phyloP scores from a whole-genome alignment of 140 eudicot genomes.

The Artemisia princeps region DNA sequence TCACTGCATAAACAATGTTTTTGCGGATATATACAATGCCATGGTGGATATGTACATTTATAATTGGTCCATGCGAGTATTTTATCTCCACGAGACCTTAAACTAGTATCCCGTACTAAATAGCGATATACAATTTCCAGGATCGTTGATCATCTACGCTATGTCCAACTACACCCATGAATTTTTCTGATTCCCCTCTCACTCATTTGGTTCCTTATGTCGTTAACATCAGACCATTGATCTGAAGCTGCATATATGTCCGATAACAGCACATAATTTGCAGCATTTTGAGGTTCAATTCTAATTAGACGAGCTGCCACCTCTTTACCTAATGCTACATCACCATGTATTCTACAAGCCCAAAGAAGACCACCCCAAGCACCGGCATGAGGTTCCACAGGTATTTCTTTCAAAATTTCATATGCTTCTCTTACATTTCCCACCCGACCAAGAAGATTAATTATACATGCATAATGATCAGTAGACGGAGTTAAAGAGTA shows the following conservation, averaged over 20 bases:
- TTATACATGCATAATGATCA: slow-evolving; percentile 71
- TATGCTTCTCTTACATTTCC: slow-evolving; percentile 64
- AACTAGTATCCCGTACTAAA: not conserved
- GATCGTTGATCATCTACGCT: slow-evolving; percentile 7
- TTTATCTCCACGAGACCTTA: slow-evolving; percentile 2
- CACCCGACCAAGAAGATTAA: slow-evolving; percentile 62
- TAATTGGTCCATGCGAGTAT: not conserved
- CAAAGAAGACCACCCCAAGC: slow-evolving; percentile 90
- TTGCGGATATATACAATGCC: no score
- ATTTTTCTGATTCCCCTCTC: slow-evolving; percentile 52
- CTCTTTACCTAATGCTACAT: slow-evolving; percentile 52
- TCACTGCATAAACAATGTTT: no score
- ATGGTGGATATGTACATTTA: not conserved
- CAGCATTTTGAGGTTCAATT: slow-evolving; percentile 56
- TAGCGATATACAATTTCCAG: not conserved
- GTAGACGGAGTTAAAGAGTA: slow-evolving; percentile 45
- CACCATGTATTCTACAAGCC: slow-evolving; percentile 65
- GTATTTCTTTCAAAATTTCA: slow-evolving; percentile 48
- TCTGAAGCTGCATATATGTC: slow-evolving; percentile 66
- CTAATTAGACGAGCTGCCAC: slow-evolving; percentile 49
- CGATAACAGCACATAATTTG: slow-evolving; percentile 66
- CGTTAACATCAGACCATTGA: slow-evolving; percentile 64
- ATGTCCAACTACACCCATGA: slow-evolving; percentile 55
- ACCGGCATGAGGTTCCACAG: slow-evolving; percentile 46
- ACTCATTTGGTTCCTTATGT: slow-evolving; percentile 50